Base-by-base conservation (phyloP, 148 eudicot genomes). In the Linanthus parryae region DNA sequence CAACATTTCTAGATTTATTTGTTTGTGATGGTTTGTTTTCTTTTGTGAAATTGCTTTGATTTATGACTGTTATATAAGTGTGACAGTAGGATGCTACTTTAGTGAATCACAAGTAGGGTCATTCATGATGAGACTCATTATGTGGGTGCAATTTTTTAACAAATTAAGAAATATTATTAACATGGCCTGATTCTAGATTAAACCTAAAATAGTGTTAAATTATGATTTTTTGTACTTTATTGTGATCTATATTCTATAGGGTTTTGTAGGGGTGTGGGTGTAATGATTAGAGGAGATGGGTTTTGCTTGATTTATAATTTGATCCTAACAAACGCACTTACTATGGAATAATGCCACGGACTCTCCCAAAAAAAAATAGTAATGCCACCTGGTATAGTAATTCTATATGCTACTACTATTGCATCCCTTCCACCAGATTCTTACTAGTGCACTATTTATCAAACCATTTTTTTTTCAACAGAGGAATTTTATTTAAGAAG, bases 71-170 rank as follows among this genome's bases (percentile, higher is more conserved):
- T 3, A 42, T 21, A 17, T 42, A 15, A 42, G 17, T 12, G 21
- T 42, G 22, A 17, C 14, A 21, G 19, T 43, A 29, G 15, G 39
- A 19, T 47, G 40, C 30, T 17, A 40, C 29, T 66, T 57, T 54
- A 40, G n/a, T 33, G 36, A 59, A 14, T 54, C 14, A 63, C 23
- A 25, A 52, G 11, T 21, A 25, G 11, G 17, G 10, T 61, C 23
- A 71, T 25, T 76, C 15, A 67, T 76, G 40, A 56, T 56, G 45
- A 31, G 35, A 11, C 67, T 72, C 72, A 80, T 76, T 46, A 75
- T 66, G 57, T 31, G 35, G 5, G 35, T 5, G 5, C 7, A 31
- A 31, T 11, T 5, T 31, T 31, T 31, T 31, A 5, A 5, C 11
- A 31, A 5, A 31, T 31, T 5, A 31, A 5, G 11, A 31, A 31